Base-by-base conservation (phyloP, 345 rosid genomes). In the Ceriops zippeliana region DNA sequence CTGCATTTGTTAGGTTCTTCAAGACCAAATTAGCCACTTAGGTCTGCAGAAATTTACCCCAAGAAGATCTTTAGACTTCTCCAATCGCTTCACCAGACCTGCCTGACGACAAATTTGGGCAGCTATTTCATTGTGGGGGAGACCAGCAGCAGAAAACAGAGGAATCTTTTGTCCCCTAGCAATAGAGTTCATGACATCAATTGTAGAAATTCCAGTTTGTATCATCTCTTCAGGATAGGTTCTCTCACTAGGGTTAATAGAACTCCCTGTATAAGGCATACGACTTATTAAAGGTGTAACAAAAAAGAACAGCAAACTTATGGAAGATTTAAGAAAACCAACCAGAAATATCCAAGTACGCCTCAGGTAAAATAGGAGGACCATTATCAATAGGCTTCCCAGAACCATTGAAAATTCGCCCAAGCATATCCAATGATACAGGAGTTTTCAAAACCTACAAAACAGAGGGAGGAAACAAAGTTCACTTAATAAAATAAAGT, bases 31-130 rank as follows among this genome's bases (percentile, higher is more conserved):
- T 57, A 42, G 63, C 49, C 56, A 65, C 60, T 32, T 20, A 9
- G 65, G 32, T 1, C 35, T 0, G 28, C 24, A 31, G 28, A 75
- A 52, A 11, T 17, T 56, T 80, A 93, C 96, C 91, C 83, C 87
- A 76, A 91, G 87, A 65, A 87, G 93, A 75, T 93, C 78, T 1
- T 58, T 86, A 62, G 93, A 64, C 80, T 88, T 93, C 83, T 93
- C 96, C 87, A 91, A 68, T 68, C 96, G 89, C 83, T 93, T 93
- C 32, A 93, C 99, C 70, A 93, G 75, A 79, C 99, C 99, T 75
- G 97, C 99, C 75, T 93, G 97, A 38, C 99, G 99, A 82, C 99
- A 93, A 66, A 93, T 93, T 78, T 93, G 97, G 79, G 97, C 98
- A 77, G 97, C 97, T 7, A 93, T 93, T 82, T 93, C 98, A 73